Percentiles rank a stretch among this genome's conserved stretches.
These are phyloP conservation scores for Vanrija pseudolonga DNA, from an alignment of 1,284 basidiomycete species.

Conservation along the genomic window DNA sequence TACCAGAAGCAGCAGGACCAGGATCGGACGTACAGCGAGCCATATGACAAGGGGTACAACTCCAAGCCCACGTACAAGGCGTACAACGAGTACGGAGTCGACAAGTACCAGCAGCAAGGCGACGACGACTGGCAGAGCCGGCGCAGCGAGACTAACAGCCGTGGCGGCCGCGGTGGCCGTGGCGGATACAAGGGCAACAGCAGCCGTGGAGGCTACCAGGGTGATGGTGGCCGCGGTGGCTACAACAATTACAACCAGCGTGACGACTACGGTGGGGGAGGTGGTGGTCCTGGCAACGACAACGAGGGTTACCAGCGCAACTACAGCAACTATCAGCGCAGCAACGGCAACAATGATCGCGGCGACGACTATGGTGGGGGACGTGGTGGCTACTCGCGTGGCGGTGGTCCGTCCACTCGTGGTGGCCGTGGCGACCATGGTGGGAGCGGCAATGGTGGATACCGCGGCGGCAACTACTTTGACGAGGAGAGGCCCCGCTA, in stretches of 20 bases:
- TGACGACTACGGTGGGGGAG: too few relatives aligned
- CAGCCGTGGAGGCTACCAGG: background rate
- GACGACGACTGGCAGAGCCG: background rate
- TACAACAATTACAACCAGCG: too few relatives aligned
- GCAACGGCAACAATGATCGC: too few relatives aligned
- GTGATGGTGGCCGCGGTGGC: background rate
- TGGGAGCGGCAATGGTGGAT: background rate
- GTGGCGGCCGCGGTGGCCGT: background rate
- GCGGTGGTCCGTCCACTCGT: too few relatives aligned
- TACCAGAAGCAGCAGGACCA: background rate
- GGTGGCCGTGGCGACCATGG: background rate
- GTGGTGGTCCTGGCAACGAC: too few relatives aligned
- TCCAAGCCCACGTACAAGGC: background rate
- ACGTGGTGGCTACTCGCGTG: too few relatives aligned
- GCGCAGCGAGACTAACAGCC: background rate
- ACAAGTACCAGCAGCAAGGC: background rate
- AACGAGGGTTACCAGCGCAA: too few relatives aligned
- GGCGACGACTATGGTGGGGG: too few relatives aligned
- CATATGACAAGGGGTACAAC: background rate
- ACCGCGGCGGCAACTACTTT: too few relatives aligned
- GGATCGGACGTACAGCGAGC: background rate
- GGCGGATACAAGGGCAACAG: background rate
- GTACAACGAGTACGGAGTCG: slow-evolving; percentile 1
- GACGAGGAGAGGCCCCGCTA: background rate
- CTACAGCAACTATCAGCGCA: too few relatives aligned